Conservation (phyloP, 73 alveolate species). For the Paramecium bursaria region DNA sequence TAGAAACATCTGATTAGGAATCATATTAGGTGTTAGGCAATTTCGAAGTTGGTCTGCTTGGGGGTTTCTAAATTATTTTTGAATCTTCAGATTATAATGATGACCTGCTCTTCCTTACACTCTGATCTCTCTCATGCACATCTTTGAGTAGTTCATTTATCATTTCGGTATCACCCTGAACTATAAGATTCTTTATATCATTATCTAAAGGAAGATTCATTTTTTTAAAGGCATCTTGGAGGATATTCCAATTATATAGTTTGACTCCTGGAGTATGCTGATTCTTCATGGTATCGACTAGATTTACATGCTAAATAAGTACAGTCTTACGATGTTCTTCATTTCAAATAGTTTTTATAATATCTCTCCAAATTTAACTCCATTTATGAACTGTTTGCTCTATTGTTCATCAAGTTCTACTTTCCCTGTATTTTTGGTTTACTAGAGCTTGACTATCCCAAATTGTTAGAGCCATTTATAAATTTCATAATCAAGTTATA, state of each 20-base stretch:
- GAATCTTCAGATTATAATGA: constrained; percentile 60
- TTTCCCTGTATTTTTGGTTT: constrained; percentile 36
- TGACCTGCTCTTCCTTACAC: constrained; percentile 45
- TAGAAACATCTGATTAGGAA: constrained; percentile 7
- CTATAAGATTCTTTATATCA: constrained; percentile 65
- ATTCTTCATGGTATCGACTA: constrained; percentile 69
- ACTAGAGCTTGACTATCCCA: not conserved
- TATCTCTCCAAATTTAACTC: constrained; percentile 40
- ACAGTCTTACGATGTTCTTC: constrained; percentile 5
- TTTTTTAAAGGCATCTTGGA: constrained; percentile 70
- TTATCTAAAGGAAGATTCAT: constrained; percentile 62
- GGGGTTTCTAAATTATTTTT: constrained; percentile 49
- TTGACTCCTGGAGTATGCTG: constrained; percentile 78
- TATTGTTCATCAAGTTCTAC: constrained; percentile 51
- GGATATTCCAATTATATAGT: constrained; percentile 83
- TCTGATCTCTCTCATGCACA: constrained; percentile 65
- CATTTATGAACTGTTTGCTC: constrained; percentile 38
- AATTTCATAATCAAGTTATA: constrained; percentile 18
- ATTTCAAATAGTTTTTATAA: constrained; percentile 31
- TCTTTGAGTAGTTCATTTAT: constrained; percentile 64
- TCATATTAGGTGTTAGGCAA: constrained; percentile 35
- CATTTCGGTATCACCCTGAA: constrained; percentile 65
- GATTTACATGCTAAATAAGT: constrained; percentile 26
- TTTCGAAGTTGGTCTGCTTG: constrained; percentile 56
- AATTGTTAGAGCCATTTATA: constrained; percentile 30